phyloP scores from a whole-genome alignment of 495 filamentous ascomycete species.

The Hyaloscypha bicolor region DNA sequence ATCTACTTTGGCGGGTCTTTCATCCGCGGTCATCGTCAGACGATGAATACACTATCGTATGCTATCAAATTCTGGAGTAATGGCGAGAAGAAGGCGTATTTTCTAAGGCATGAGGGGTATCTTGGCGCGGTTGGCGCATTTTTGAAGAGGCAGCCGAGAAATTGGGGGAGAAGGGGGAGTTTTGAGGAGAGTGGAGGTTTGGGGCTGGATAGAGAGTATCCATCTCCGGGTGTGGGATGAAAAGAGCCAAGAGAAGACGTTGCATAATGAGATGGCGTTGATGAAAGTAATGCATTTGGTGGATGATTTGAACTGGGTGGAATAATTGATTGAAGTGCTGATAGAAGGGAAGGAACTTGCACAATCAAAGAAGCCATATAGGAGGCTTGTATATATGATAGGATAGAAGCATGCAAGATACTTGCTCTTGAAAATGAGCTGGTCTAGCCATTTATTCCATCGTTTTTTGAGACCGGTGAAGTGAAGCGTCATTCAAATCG shows the following conservation, averaged over 20 bases:
- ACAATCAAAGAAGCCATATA: no score
- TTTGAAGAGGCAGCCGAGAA: slow-evolving; percentile 82
- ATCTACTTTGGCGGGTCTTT: slow-evolving; percentile 98
- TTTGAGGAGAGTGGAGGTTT: slow-evolving; percentile 42
- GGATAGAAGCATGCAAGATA: no score
- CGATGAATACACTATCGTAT: slow-evolving; percentile 94
- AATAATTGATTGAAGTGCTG: no score
- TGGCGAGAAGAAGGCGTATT: slow-evolving; percentile 92
- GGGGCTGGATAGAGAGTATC: slow-evolving; percentile 17
- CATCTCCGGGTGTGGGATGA: not conserved
- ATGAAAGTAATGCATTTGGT: not conserved
- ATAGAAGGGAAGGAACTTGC: no score
- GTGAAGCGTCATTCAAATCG: no score
- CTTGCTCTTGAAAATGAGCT: no score
- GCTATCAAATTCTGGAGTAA: slow-evolving; percentile 98
- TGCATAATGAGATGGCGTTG: not conserved
- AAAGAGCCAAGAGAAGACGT: not conserved
- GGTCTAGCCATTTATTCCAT: no score
- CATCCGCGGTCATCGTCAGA: slow-evolving; percentile 94
- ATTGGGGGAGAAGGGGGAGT: slow-evolving; percentile 88
- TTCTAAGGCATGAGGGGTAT: slow-evolving; percentile 94
- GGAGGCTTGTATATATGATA: no score
- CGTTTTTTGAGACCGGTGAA: no score
- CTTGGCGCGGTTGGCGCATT: slow-evolving; percentile 96
- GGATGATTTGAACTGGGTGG: no score